These are phyloP conservation scores for Themeda triandra DNA, from an alignment of 176 grass and related monocot species.

Conservation along the genomic window DNA sequence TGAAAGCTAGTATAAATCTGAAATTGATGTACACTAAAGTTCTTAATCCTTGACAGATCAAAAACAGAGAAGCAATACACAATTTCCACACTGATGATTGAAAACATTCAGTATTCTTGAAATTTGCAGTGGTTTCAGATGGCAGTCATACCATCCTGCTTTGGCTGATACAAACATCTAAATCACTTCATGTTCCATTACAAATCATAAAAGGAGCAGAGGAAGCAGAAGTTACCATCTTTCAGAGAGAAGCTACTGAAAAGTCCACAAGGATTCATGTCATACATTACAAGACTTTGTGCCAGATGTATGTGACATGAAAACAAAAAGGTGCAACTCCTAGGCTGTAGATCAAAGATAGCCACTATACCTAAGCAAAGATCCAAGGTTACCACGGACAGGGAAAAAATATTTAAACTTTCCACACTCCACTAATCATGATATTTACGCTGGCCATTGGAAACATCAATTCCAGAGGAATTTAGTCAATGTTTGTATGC, in stretches of 20 bases:
- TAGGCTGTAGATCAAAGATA: background rate
- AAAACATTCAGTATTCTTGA: background rate
- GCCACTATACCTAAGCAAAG: background rate
- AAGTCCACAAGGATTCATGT: background rate
- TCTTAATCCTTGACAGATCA: background rate
- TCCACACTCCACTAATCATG: background rate
- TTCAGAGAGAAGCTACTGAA: background rate
- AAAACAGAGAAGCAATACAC: background rate
- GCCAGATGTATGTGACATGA: background rate
- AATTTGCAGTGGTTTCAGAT: background rate
- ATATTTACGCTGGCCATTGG: background rate
- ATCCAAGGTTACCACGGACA: background rate
- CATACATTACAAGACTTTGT: background rate
- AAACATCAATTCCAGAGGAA: background rate
- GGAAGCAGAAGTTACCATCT: background rate
- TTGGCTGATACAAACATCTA: background rate
- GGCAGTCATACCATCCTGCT: background rate
- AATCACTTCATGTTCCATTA: background rate
- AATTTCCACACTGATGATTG: background rate
- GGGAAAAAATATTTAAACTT: background rate
- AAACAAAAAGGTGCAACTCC: background rate
- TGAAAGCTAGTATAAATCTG: background rate
- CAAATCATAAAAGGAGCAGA: background rate
- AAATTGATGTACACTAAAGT: background rate
- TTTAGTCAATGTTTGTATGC: background rate